Conservation (phyloP, 768 basidiomycete genomes). For the Russula dissimulans region DNA sequence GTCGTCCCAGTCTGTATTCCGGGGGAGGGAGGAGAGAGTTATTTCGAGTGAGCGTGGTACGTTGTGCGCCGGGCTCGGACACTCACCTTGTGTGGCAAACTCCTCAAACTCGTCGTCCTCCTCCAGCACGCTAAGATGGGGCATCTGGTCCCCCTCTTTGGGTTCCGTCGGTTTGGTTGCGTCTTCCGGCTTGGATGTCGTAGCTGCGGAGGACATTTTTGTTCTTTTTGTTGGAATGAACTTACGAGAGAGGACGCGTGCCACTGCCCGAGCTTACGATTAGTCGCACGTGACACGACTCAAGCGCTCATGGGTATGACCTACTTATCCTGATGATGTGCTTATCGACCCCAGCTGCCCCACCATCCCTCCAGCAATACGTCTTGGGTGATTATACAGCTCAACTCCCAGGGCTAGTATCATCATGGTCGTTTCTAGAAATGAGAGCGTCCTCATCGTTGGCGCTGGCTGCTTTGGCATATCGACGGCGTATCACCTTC, state of each 20-base stretch:
- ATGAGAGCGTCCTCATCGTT: conserved; percentile 47
- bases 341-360: too few relatives aligned
- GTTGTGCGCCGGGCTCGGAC: too few relatives aligned
- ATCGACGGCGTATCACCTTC: conserved; percentile 75
- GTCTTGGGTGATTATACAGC: too few relatives aligned
- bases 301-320: too few relatives aligned
- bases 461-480: conserved; percentile 84
- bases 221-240: not conserved
- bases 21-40: too few relatives aligned
- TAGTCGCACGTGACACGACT: not conserved
- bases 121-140: conserved; percentile 81
- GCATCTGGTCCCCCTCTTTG: conserved; percentile 22
- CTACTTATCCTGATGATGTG: too few relatives aligned
- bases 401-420: too few relatives aligned
- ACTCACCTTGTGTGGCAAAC: conserved; percentile 70
- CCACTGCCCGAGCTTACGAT: too few relatives aligned
- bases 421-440: conserved; percentile 18
- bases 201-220: conserved; percentile 24
- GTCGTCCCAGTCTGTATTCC: conserved; percentile 70
- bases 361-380: too few relatives aligned
- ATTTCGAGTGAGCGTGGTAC: too few relatives aligned
- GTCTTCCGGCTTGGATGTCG: conserved; percentile 24
- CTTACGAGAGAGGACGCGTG: not conserved
- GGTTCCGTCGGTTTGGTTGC: conserved; percentile 20
- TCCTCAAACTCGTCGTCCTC: conserved; percentile 98